Conservation (phyloP, 2,329 filamentous ascomycete species). For the Aspergillus aculeatinus region DNA sequence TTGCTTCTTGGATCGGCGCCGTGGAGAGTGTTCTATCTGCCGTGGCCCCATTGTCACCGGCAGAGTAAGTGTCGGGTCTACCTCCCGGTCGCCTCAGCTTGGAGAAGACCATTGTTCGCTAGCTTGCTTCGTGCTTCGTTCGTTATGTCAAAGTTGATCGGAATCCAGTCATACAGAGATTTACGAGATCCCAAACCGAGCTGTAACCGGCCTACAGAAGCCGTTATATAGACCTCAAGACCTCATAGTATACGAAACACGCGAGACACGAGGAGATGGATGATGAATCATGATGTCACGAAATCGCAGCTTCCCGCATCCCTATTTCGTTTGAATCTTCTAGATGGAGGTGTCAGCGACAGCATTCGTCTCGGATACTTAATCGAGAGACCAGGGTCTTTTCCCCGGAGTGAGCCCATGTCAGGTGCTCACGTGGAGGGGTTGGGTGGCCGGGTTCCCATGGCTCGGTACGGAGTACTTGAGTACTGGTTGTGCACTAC, state of each 20-base stretch:
- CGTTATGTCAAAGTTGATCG: background rate
- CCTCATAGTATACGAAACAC: background rate
- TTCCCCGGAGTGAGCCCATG: background rate
- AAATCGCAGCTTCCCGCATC: background rate
- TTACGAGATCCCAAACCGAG: background rate
- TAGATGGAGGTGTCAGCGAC: background rate
- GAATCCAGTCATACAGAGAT: background rate
- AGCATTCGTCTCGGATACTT: background rate
- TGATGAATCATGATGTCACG: conserved; percentile 5
- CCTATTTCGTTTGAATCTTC: background rate
- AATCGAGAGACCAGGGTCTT: background rate
- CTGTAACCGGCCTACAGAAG: background rate
- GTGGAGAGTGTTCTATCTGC: background rate
- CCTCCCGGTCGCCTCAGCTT: background rate
- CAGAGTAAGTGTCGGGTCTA: background rate
- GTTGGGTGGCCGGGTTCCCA: background rate
- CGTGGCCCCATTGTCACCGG: background rate
- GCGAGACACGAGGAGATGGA: background rate
- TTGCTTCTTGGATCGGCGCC: background rate
- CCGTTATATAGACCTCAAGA: background rate
- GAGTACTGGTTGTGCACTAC: background rate
- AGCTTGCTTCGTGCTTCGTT: background rate
- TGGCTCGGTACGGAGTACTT: background rate
- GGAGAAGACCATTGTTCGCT: background rate
- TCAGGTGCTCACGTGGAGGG: conserved; percentile 3